Base-by-base conservation (phyloP, 371 early-diverging fungal species). In the Ordospora pajunii region DNA sequence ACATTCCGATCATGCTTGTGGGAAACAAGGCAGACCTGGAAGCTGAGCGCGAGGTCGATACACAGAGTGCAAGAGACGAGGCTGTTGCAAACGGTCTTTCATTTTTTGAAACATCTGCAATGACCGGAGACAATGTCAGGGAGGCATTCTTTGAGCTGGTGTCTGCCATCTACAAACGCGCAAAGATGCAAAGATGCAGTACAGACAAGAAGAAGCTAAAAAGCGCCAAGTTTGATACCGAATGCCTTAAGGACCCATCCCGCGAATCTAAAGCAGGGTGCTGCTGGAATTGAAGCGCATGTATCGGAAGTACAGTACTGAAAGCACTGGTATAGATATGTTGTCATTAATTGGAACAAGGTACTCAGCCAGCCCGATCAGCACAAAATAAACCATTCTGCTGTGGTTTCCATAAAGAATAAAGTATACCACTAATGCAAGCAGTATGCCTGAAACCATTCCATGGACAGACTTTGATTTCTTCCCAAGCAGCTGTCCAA, bases 21-120 rank as follows among this genome's bases (percentile, higher is more conserved):
- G 99, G 97, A 74, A 99, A 99, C 88, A 99, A 99, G 90, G 91
- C 90, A 77, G 99, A 99, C 90, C 86, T 96, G 87, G 87, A 91
- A 79, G 92, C 92, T 78, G 82, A 95, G 77, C 88, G 96, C 62
- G 93, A 93, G 22, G 96, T 98, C 10, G 90, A 93, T 0, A 93
- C 93, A 2, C 94, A 93, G 23, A 93, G 94, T 80, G 97, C 94
- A 25, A 91, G 92, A 86, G 90, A 91, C 74, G 93, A 92, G 87
- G 95, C 97, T 17, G 87, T 87, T 75, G 78, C 82, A 32, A 90
- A 91, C 76, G 86, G 86, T 11, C 90, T 91, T 77, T 86, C 87
- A 43, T 91, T 92, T 84, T 87, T 91, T 37, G 95, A 95, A 86
- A 92, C 94, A 5, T 91, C 91, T 32, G 95, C 95, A 43, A 90